Conservation (phyloP, 2,329 filamentous ascomycete species). For the Simplicillium aogashimaense region DNA sequence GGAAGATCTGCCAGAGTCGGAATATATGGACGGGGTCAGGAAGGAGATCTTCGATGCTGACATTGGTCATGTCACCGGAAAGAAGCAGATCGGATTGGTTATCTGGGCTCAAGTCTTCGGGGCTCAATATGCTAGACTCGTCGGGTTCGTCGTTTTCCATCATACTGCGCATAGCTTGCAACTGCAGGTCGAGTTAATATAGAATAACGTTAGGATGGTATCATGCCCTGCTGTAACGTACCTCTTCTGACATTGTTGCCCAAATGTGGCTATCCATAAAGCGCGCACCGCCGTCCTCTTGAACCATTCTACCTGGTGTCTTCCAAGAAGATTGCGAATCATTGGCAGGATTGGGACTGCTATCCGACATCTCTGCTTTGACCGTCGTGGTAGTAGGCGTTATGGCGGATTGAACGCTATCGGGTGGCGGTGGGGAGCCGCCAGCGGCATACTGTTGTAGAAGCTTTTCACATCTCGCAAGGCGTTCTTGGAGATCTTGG, state of each 20-base stretch:
- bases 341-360: conserved; percentile 8
- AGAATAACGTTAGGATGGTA: background rate
- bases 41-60: conserved; percentile 41
- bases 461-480: conserved; percentile 48
- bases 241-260: conserved; percentile 45
- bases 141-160: conserved; percentile 38
- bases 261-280: conserved; percentile 49
- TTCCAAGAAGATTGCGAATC: conserved; percentile 27
- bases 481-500: conserved; percentile 50
- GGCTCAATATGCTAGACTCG: conserved; percentile 37
- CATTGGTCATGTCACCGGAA: conserved; percentile 25
- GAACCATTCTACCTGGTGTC: conserved; percentile 41
- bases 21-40: conserved; percentile 58
- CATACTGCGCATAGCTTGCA: conserved; percentile 50
- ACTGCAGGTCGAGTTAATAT: conserved; percentile 21
- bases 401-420: conserved; percentile 9
- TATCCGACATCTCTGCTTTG: conserved; percentile 9
- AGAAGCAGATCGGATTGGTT: conserved; percentile 42
- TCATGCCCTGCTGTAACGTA: conserved; percentile 19
- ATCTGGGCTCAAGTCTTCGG: conserved; percentile 40
- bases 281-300: conserved; percentile 42
- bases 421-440: conserved; percentile 17
- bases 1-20: conserved; percentile 63
- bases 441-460: conserved; percentile 44
- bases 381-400: conserved; percentile 8